These are phyloP conservation scores for Fusarium sp. DNA, from an alignment of 2,329 filamentous ascomycete genomes.

Conservation along the genomic window DNA sequence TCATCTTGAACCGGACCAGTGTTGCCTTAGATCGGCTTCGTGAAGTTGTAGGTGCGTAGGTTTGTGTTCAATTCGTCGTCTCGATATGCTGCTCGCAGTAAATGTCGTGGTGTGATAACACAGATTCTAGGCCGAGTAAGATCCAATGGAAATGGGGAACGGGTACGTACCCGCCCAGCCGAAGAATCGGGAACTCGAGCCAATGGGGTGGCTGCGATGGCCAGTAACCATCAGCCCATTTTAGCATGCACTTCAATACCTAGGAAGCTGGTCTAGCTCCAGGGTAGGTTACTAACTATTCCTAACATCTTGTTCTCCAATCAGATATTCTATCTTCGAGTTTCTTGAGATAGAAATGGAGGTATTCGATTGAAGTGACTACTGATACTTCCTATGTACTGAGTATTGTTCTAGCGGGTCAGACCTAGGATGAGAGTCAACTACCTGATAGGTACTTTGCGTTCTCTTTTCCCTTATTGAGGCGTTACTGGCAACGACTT, in stretches of 20 bases:
- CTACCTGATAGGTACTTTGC: not conserved
- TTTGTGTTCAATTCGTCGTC: constrained; percentile 41
- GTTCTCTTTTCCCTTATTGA: not conserved
- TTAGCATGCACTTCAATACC: not conserved
- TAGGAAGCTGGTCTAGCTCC: not conserved
- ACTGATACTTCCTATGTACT: not conserved
- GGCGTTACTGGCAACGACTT: not conserved
- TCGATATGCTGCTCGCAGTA: constrained; percentile 38
- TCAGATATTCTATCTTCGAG: not conserved
- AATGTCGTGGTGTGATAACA: constrained; percentile 42
- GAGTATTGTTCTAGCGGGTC: not conserved
- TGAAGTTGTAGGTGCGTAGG: constrained; percentile 4
- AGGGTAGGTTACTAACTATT: not conserved
- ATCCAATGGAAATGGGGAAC: constrained; percentile 23
- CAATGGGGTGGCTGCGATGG: constrained; percentile 22
- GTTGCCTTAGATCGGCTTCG: constrained; percentile 6
- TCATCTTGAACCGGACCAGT: constrained; percentile 40
- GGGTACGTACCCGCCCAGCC: constrained; percentile 10
- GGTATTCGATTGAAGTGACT: no score
- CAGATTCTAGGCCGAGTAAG: constrained; percentile 17
- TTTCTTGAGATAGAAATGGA: no score
- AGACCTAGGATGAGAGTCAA: not conserved
- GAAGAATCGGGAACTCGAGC: not conserved
- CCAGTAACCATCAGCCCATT: not conserved
- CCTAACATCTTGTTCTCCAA: not conserved